Percentiles rank a stretch among this genome's conserved stretches.
Evolutionary conservation across 1,284 basidiomycete species (phyloP).

Genomic region (Trichosporon ovoides): DNA sequence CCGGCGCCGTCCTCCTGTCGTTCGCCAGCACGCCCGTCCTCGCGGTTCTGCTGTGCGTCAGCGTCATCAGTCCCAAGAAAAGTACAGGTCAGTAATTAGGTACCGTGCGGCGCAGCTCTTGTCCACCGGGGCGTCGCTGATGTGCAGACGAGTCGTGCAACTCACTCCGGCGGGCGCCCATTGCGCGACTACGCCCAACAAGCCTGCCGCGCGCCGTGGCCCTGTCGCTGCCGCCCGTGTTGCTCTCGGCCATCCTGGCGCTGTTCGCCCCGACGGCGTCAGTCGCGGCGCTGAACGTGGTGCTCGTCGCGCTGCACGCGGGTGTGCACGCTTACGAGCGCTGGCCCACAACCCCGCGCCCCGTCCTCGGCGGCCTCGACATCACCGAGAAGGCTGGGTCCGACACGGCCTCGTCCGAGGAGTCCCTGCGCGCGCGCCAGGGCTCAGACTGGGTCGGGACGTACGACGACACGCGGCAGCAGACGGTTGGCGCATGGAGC

Average conservation of each 20-base stretch:
- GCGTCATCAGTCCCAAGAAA: not conserved
- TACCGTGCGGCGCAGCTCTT: not conserved
- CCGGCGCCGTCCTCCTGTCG: not conserved
- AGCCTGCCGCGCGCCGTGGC: no score
- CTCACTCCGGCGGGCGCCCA: not conserved
- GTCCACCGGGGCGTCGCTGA: not conserved
- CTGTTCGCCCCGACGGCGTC: not conserved
- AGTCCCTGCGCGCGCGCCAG: not conserved
- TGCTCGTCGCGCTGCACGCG: not conserved
- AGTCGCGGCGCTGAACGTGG: not conserved
- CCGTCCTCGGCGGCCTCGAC: not conserved
- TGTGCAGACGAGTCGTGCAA: not conserved
- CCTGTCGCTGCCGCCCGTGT: not conserved
- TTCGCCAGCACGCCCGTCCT: not conserved
- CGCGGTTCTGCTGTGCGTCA: not conserved
- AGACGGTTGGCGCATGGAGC: not conserved
- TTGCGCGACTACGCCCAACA: not conserved
- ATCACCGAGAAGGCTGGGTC: not conserved
- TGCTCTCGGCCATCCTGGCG: not conserved
- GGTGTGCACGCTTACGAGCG: not conserved
- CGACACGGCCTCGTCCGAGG: not conserved
- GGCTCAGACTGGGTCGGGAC: not conserved
- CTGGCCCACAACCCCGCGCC: not conserved
- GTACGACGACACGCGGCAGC: not conserved
- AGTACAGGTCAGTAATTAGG: not conserved